Evolutionary conservation across 2,329 filamentous ascomycete genomes (phyloP).

Genomic region (Nemania sp.): DNA sequence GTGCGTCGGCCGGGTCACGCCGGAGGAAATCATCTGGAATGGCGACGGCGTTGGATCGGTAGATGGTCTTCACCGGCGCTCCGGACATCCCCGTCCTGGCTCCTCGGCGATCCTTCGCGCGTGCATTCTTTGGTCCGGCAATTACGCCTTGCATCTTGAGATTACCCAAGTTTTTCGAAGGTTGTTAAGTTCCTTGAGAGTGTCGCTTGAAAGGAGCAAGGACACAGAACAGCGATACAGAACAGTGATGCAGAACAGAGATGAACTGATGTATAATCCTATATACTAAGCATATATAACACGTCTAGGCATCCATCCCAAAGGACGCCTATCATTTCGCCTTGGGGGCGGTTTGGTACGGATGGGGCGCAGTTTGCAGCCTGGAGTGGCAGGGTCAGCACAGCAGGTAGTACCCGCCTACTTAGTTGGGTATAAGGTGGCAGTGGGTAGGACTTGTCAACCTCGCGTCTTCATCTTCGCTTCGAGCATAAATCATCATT

Average conservation of each 20-base stretch:
- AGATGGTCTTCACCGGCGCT: constrained; percentile 38
- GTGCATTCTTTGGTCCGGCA: neutral
- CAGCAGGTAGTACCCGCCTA: no score
- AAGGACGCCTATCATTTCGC: no score
- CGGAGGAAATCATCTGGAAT: constrained; percentile 54
- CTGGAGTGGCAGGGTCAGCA: neutral
- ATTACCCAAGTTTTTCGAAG: neutral
- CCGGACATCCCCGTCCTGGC: neutral
- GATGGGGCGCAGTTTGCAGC: neutral
- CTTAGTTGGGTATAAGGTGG: no score
- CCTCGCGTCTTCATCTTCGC: no score
- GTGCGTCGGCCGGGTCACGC: constrained; percentile 47
- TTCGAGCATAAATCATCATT: no score
- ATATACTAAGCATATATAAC: no score
- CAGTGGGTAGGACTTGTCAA: no score
- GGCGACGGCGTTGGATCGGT: constrained; percentile 44
- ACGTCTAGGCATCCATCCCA: no score
- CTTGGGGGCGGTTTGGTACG: no score
- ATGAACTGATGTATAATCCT: no score
- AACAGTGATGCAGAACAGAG: no score
- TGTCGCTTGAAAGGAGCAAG: neutral
- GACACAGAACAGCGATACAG: no score
- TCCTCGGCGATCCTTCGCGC: neutral
- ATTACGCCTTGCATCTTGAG: constrained; percentile 14
- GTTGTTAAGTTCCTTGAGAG: neutral